A percentile compares a stretch with the other conserved stretches of the same genome.
These are phyloP conservation scores for Lotmaria passim DNA, from an alignment of 208 protist species.

Conservation along the genomic window DNA sequence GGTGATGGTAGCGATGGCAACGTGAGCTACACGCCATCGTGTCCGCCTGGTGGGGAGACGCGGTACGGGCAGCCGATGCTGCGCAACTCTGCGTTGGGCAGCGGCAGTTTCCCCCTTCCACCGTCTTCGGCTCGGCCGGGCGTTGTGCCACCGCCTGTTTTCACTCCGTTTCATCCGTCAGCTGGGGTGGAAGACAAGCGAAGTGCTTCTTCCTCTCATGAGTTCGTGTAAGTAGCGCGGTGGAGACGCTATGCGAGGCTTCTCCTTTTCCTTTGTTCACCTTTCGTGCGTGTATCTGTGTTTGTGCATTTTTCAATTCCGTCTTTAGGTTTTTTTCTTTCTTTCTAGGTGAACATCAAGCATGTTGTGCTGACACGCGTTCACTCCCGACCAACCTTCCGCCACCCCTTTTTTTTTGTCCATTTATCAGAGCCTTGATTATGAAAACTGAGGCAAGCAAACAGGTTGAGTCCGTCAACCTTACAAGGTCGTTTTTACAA, in stretches of 20 bases:
- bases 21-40: too few species aligned
- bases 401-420: background rate
- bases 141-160: constrained; percentile 11
- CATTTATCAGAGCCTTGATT: too few species aligned
- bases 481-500: too few species aligned
- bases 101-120: background rate
- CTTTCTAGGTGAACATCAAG: background rate
- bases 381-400: too few species aligned
- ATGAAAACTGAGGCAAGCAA: too few species aligned
- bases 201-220: background rate
- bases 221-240: constrained; percentile 1
- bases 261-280: too few species aligned
- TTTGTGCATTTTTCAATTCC: too few species aligned
- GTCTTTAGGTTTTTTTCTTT: background rate
- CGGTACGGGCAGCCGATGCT: background rate
- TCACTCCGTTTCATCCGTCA: constrained; percentile 11
- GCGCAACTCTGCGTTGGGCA: background rate
- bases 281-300: too few species aligned
- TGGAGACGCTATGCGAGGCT: background rate
- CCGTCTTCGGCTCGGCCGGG: background rate
- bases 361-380: background rate
- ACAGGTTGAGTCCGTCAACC: too few species aligned
- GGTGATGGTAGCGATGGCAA: background rate
- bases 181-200: background rate
- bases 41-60: background rate